Base-by-base conservation (phyloP, 805 yeast genomes). In the Diddensiella caesifluorescens region DNA sequence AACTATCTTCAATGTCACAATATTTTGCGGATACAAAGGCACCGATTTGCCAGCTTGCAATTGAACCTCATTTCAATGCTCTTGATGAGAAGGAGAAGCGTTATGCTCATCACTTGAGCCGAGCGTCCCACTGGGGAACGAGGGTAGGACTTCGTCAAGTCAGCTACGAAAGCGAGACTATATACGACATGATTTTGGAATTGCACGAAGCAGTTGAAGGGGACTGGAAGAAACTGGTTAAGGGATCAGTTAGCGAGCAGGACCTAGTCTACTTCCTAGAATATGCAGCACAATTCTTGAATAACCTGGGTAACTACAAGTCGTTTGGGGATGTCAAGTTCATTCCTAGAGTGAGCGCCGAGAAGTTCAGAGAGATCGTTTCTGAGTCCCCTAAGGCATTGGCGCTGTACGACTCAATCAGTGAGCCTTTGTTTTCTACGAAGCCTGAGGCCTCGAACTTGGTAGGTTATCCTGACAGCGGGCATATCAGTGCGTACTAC, bases 301-400 rank as follows among this genome's bases (percentile, higher is more conserved):
- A 75, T 34, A 80, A 80, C 59, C 63, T 86, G 76, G 60, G 82
- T 80, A 22, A 81, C 87, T 30, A 90, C 83, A 65, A 87, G 64
- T 81, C 92, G 1, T 87, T 87, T 60, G 96, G 96, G 51, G 95
- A 87, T 64, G 76, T 77, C 52, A 87, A 87, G 62, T 87, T 87
- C 56, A 71, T 87, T 48, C 96, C 96, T 30, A 65, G 76, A 38
- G 54, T 85, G 29, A 43, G 70, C 0, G 55, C 51, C 23, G 72
- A 61, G 0, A 69, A 70, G 4, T 79, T 86, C 51, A 72, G 65
- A 43, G 50, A 63, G 19, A 64, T 83, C 22, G 69, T 74, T n/a
- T 48, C 68, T 1, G 59, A 74, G 16, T 67, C 66, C 32, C 64
- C 67, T 45, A 58, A 60, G 19, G 45, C 61, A 1, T 52, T 61